These are phyloP conservation scores for Aspergillus homomorphus DNA, from an alignment of 495 filamentous ascomycete genomes.

Conservation along the genomic window DNA sequence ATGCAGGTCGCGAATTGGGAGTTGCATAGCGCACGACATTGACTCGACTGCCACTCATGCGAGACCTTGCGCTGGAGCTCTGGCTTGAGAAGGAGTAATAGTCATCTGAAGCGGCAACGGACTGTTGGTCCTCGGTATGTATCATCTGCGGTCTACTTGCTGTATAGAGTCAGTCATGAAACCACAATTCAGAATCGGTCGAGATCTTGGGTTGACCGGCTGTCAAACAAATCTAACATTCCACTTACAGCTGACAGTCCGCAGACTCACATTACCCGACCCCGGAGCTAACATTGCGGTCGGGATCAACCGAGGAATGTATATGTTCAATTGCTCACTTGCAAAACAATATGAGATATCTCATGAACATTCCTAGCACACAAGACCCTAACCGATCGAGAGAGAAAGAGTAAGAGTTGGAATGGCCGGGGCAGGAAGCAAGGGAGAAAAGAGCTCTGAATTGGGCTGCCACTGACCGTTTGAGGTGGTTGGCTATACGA, in stretches of 20 bases:
- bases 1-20: slow-evolving; percentile 41
- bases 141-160: slow-evolving; percentile 54
- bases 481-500: slow-evolving; percentile 17
- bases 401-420: slow-evolving; percentile 5
- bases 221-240: not conserved
- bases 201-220: not conserved
- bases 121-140: slow-evolving; percentile 55
- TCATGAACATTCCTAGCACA: slow-evolving; percentile 21
- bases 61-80: slow-evolving; percentile 39
- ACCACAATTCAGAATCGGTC: not conserved
- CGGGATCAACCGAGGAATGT: slow-evolving; percentile 23
- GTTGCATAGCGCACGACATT: slow-evolving; percentile 52
- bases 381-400: slow-evolving; percentile 8
- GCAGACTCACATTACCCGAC: slow-evolving; percentile 31
- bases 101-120: slow-evolving; percentile 63
- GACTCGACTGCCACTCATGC: slow-evolving; percentile 45
- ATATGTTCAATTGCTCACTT: slow-evolving; percentile 19
- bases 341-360: slow-evolving; percentile 9
- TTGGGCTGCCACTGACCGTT: slow-evolving; percentile 1
- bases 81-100: slow-evolving; percentile 62
- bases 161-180: slow-evolving; percentile 20
- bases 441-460: slow-evolving; percentile 5
- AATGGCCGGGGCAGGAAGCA: not conserved
- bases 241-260: slow-evolving; percentile 37
- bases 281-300: slow-evolving; percentile 35